Conservation (phyloP, 2,329 filamentous ascomycete genomes). For the Beauveria pseudobassiana region DNA sequence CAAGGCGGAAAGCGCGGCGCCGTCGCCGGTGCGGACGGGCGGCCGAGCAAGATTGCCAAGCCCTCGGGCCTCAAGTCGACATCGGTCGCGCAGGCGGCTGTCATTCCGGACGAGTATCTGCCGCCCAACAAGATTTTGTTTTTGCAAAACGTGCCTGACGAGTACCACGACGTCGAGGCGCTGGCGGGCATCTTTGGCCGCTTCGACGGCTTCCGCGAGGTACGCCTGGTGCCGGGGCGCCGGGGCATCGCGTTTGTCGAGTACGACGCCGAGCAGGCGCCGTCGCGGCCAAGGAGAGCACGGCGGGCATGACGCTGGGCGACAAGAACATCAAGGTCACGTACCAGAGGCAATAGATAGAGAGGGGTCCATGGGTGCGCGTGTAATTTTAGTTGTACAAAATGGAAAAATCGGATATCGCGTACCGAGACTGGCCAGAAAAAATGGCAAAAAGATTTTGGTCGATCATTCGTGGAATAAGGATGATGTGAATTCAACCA, state of each 20-base stretch:
- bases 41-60: slow-evolving; percentile 59
- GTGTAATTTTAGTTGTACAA: slow-evolving; percentile 6
- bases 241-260: slow-evolving; percentile 93
- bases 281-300: slow-evolving; percentile 89
- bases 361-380: too few relatives aligned
- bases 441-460: neutral
- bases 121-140: slow-evolving; percentile 97
- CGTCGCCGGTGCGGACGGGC: slow-evolving; percentile 37
- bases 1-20: slow-evolving; percentile 55
- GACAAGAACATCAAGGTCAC: slow-evolving; percentile 85
- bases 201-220: slow-evolving; percentile 92
- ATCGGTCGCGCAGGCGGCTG: slow-evolving; percentile 56
- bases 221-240: slow-evolving; percentile 78
- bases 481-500: slow-evolving; percentile 4
- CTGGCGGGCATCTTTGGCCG: slow-evolving; percentile 75
- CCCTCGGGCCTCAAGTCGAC: slow-evolving; percentile 65
- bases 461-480: neutral
- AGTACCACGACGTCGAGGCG: slow-evolving; percentile 66
- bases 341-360: slow-evolving; percentile 74
- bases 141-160: slow-evolving; percentile 83
- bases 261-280: slow-evolving; percentile 83
- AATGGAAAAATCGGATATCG: neutral
- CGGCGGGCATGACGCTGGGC: slow-evolving; percentile 72
- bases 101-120: slow-evolving; percentile 94
- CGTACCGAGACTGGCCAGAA: too few relatives aligned